Base-by-base conservation (phyloP, 768 basidiomycete species). In the Psilocybe subaeruginosa region DNA sequence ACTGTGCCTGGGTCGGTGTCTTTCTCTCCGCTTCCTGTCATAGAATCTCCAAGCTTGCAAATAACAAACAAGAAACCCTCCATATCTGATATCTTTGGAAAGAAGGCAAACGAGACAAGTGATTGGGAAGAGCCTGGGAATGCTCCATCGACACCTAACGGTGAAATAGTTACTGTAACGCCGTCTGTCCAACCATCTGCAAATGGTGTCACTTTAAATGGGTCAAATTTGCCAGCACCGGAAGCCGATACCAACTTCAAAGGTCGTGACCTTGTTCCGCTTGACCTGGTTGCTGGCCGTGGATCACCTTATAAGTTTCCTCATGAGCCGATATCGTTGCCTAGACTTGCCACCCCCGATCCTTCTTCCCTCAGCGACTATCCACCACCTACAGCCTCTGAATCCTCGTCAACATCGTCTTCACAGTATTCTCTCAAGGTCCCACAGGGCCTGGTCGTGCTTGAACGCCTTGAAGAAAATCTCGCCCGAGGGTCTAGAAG, bases 351-450 rank as follows among this genome's bases (percentile, higher is more conserved):
- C 8, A 92, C 92, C 12, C 89, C 89, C 5, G 91, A 93, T 74
- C 91, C 90, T 33, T 86, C 89, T 56, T 92, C 91, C 14, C 69
- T 90, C 52, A 89, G 90, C 57, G 87, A 88, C 66, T 90, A 87
- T 68, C 87, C 88, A 43, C 81, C 82, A 57, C 82, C 80, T 23
- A 87, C 90, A 8, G 89, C 89, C 8, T 90, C 91, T 8, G 87
- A 85, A 64, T 90, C 90, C 3, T 85, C 85, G 12, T 91, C 90
- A 17, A 85, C 85, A n/a, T 82, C 84, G 8, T 90, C 88, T 2
- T 90, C 89, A 12, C 85, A 84, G 60, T 88, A 85, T 65, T 89
- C 88, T 1, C 73, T 83, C 17, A 77, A 77, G 45, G 70, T 68
- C 17, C 69, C 70, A 59, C 85, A 84, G 69, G 85, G 85, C 11